Conservation (phyloP, 805 yeast genomes). For the Saccharomyces cerevisiae region DNA sequence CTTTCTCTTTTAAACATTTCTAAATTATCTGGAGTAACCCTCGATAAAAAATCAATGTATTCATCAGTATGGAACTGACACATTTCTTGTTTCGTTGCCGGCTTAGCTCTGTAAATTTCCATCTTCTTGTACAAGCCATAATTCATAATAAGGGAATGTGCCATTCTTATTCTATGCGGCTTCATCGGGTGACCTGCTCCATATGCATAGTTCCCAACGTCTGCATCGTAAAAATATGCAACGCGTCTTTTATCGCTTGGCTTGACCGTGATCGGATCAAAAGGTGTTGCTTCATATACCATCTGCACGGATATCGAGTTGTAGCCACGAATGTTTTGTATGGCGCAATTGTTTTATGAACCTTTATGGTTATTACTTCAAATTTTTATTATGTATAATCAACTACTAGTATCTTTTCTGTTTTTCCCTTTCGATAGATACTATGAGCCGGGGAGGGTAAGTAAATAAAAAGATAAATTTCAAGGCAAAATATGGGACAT, state of each 20-base stretch:
- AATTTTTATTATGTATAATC: background rate
- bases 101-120: constrained; percentile 95
- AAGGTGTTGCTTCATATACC: constrained; percentile 49
- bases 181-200: constrained; percentile 99
- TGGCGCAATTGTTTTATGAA: background rate
- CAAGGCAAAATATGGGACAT: background rate
- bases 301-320: constrained; percentile 13
- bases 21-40: constrained; percentile 88
- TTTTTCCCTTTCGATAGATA: background rate
- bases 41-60: constrained; percentile 81
- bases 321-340: background rate
- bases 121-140: constrained; percentile 92
- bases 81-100: constrained; percentile 97
- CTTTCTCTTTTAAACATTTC: constrained; percentile 83
- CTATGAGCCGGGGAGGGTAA: background rate
- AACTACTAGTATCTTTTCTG: background rate
- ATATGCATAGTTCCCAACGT: constrained; percentile 95
- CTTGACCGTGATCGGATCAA: constrained; percentile 52
- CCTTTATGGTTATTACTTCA: background rate
- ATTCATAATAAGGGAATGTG: constrained; percentile 93
- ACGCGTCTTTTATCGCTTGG: constrained; percentile 48
- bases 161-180: constrained; percentile 98
- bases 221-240: constrained; percentile 79
- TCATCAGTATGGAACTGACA: constrained; percentile 97
- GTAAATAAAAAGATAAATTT: background rate